Conservation (phyloP, 805 yeast genomes). For the Kockiozyma suomiensis region DNA sequence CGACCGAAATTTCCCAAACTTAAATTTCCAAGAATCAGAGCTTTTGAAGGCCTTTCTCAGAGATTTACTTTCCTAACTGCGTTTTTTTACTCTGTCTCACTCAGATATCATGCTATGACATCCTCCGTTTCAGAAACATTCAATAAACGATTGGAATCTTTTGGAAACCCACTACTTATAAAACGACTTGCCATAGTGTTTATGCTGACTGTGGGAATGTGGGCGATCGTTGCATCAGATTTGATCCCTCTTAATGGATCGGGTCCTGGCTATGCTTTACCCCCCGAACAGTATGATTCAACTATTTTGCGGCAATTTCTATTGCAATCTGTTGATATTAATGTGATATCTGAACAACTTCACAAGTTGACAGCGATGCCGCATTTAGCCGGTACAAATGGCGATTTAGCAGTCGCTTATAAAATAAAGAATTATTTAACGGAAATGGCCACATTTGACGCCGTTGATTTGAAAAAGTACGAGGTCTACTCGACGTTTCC, state of each 20-base stretch:
- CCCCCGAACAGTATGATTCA: slow-evolving; percentile 61
- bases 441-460: slow-evolving; percentile 31
- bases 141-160: slow-evolving; percentile 51
- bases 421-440: slow-evolving; percentile 63
- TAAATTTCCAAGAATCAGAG: slow-evolving; percentile 41
- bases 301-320: slow-evolving; percentile 54
- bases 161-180: slow-evolving; percentile 87
- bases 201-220: slow-evolving; percentile 60
- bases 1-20: slow-evolving; percentile 4
- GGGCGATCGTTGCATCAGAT: slow-evolving; percentile 61
- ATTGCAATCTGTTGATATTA: slow-evolving; percentile 55
- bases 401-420: slow-evolving; percentile 71
- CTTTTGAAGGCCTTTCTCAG: slow-evolving; percentile 6
- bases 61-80: slow-evolving; percentile 17
- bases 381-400: slow-evolving; percentile 85
- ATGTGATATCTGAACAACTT: slow-evolving; percentile 62
- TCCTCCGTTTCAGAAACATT: slow-evolving; percentile 1
- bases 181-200: slow-evolving; percentile 74
- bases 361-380: slow-evolving; percentile 80
- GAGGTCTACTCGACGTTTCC: slow-evolving; percentile 71
- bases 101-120: slow-evolving; percentile 2
- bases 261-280: slow-evolving; percentile 16
- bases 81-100: slow-evolving; percentile 5
- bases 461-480: slow-evolving; percentile 54
- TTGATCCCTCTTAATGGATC: slow-evolving; percentile 45